Evolutionary conservation across 2,329 filamentous ascomycete species (phyloP).

Genomic region (Ceratocystis huliohia): DNA sequence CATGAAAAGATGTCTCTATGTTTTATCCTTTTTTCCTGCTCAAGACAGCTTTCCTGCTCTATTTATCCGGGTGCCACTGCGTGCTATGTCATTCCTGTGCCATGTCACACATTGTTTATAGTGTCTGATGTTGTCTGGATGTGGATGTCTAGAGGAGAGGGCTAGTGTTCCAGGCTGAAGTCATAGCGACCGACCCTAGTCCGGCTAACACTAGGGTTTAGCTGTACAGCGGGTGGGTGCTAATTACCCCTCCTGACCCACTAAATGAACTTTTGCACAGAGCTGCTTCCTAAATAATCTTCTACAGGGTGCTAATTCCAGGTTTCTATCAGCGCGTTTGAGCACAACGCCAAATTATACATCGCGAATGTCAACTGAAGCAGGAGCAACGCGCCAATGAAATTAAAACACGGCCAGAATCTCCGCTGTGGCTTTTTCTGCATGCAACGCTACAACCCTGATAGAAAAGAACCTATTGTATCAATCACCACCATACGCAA

Average conservation of each 20-base stretch:
- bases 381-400: neutral
- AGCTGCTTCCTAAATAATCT: neutral
- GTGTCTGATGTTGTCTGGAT: neutral
- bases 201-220: neutral
- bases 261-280: neutral
- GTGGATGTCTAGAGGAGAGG: neutral
- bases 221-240: neutral
- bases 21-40: neutral
- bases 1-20: neutral
- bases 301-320: neutral
- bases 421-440: neutral
- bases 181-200: neutral
- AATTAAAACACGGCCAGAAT: neutral
- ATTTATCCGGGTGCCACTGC: neutral
- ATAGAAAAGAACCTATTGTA: neutral
- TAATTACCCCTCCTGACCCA: neutral
- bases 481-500: neutral
- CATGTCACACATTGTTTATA: constrained; percentile 6
- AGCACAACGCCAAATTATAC: constrained; percentile 2
- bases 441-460: neutral
- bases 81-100: neutral
- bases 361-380: neutral
- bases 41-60: neutral
- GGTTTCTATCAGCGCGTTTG: neutral
- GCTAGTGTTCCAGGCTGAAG: neutral